Conservation (phyloP, 176 grass and related monocot genomes). For the Melocanna baccifera region DNA sequence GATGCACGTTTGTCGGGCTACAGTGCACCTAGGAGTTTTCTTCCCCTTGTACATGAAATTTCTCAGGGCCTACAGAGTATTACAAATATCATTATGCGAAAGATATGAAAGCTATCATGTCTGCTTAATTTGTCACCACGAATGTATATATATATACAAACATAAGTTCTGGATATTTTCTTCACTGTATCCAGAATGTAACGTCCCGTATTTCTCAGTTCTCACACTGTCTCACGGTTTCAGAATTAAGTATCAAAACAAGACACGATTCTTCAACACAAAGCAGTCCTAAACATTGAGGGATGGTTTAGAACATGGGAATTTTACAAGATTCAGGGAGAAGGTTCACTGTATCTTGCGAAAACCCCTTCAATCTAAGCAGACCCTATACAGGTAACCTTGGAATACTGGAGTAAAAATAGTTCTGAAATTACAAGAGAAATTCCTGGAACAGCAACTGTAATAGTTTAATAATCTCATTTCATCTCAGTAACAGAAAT, state of each 20-base stretch:
- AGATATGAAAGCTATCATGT: background rate
- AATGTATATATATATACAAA: background rate
- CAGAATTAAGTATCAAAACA: background rate
- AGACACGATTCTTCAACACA: background rate
- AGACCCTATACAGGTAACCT: background rate
- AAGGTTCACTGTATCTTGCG: background rate
- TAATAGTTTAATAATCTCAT: background rate
- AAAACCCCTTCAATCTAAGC: background rate
- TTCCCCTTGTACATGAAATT: background rate
- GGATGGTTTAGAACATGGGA: background rate
- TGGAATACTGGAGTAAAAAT: background rate
- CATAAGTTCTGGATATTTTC: background rate
- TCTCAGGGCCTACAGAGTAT: background rate
- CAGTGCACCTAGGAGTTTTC: background rate
- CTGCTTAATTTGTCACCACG: too few relatives aligned
- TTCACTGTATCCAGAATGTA: background rate
- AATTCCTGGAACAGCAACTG: background rate
- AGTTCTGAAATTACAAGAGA: background rate
- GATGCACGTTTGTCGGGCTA: background rate
- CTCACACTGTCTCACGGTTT: background rate
- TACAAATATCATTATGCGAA: background rate
- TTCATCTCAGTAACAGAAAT: background rate
- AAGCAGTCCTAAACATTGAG: background rate
- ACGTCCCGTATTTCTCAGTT: background rate
- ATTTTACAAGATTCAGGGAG: background rate